Evolutionary conservation across 2,329 filamentous ascomycete genomes (phyloP), one percentile per base, ranked within the genome.

Genomic region (Leptoxyphium fumago): DNA sequence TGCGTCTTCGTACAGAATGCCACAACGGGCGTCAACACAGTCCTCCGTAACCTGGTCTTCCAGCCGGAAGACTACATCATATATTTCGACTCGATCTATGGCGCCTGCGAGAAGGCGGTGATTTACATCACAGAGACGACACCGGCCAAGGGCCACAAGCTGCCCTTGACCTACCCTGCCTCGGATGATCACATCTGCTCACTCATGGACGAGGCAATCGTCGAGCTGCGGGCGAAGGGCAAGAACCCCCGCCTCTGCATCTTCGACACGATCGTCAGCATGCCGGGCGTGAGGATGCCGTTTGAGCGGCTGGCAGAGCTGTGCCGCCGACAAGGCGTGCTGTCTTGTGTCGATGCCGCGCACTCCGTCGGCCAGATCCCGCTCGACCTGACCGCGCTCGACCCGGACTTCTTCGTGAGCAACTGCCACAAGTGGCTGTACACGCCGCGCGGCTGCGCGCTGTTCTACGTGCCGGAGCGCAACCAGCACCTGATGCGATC

Each of bases 341-440:
- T 89, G 43, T 87, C 81, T 53, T 67, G 85, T 15, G 69, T 95
- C 32, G 89, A 96, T 59, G 88, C 77, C 13, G 89, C 89, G 0
- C 89, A 96, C 62, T 81, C 82, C 1, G 66, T 94, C 18, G 89
- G 89, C 2, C 82, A 91, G 62, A 71, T 94, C 7, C 69, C 73
- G 1, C 61, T 95, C 7, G 75, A 93, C 60, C 64, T 95, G 11
- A 50, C 58, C 0, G 61, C 64, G 3, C 65, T 87, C 2, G 75
- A 87, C 49, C 80, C 86, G 0, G 88, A 95, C 61, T 95, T 94
- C 65, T 84, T 93, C 56, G 74, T 89, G 11, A 81, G 73, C 44
- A 95, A 95, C 61, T 84, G 79, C 53, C 84, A 94, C 67, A 94
- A 94, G 60, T 96, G 89, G 89, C 76, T 95, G 7, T 80, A 77